Percentiles rank a stretch among this genome's conserved stretches.
Evolutionary conservation across 371 early-diverging fungal species (phyloP).

Genomic region (Lichtheimia hyalospora): DNA sequence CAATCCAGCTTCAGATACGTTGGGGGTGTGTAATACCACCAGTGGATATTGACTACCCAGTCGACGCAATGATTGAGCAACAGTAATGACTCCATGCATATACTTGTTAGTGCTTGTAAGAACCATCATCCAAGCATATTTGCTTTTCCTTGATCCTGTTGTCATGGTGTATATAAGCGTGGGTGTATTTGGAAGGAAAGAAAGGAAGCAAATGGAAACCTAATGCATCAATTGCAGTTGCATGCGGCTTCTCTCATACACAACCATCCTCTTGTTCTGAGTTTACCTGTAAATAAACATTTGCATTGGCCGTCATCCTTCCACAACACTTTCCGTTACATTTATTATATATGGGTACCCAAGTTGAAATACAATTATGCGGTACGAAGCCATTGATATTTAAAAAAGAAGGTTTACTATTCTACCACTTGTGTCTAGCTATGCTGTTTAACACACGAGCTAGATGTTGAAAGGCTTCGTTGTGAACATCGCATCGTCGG

Average conservation of each 20-base stretch:
- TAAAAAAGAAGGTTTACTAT: slow-evolving; percentile 14
- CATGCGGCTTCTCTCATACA: no score
- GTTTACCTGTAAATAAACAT: background rate
- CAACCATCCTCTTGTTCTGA: no score
- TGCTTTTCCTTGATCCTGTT: background rate
- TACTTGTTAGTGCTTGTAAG: slow-evolving; percentile 18
- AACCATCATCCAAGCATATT: slow-evolving; percentile 21
- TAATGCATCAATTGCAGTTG: no score
- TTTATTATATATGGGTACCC: background rate
- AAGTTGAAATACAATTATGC: slow-evolving; percentile 1
- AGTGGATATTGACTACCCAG: slow-evolving; percentile 53
- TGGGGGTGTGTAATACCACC: slow-evolving; percentile 66
- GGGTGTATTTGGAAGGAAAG: background rate
- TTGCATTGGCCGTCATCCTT: background rate
- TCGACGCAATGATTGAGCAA: slow-evolving; percentile 57
- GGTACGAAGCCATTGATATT: slow-evolving; percentile 17
- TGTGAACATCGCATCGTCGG: slow-evolving; percentile 56
- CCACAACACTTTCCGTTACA: background rate
- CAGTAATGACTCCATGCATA: slow-evolving; percentile 13
- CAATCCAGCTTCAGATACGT: slow-evolving; percentile 5
- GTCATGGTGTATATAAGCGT: background rate
- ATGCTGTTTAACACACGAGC: background rate
- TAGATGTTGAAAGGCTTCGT: slow-evolving; percentile 44
- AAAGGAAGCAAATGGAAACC: background rate
- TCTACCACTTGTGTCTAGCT: background rate